Percentiles rank a stretch among this genome's conserved stretches.
Evolutionary conservation across 768 basidiomycete genomes (phyloP).

Genomic region (Calocybe cyanea): DNA sequence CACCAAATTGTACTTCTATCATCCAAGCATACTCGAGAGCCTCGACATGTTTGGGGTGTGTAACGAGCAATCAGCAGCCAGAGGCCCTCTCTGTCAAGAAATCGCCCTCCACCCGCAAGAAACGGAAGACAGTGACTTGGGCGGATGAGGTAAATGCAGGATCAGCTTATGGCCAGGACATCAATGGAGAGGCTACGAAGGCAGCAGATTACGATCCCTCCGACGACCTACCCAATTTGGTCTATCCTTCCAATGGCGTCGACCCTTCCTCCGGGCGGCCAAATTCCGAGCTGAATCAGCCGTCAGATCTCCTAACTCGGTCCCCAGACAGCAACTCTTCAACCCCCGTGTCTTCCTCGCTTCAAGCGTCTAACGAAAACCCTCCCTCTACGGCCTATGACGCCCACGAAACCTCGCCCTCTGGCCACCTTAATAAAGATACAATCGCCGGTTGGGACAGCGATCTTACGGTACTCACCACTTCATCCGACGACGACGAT

Average conservation of each 20-base stretch:
- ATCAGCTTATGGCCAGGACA: background rate
- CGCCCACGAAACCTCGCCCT: too few species aligned
- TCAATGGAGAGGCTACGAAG: too few species aligned
- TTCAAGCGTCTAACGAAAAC: background rate
- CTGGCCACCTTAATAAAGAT: too few species aligned
- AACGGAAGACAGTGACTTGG: constrained; percentile 31
- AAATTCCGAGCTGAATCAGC: too few species aligned
- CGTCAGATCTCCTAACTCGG: too few species aligned
- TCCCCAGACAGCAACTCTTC: too few species aligned
- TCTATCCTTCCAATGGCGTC: too few species aligned
- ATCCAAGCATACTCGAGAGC: constrained; percentile 7
- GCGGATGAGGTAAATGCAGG: constrained; percentile 21
- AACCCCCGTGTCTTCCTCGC: too few species aligned
- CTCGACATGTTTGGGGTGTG: constrained; percentile 13
- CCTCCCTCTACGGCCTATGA: background rate
- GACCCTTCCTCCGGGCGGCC: too few species aligned
- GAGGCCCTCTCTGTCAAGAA: background rate
- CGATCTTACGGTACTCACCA: constrained; percentile 29
- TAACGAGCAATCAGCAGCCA: constrained; percentile 16
- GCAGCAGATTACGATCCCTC: too few species aligned
- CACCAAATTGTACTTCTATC: constrained; percentile 5
- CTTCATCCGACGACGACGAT: constrained; percentile 19
- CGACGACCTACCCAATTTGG: too few species aligned
- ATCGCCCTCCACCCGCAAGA: constrained; percentile 1
- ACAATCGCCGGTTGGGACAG: constrained; percentile 28